Evolutionary conservation across 441 rosid species (phyloP).

Genomic region (Biscutella auriculata): DNA sequence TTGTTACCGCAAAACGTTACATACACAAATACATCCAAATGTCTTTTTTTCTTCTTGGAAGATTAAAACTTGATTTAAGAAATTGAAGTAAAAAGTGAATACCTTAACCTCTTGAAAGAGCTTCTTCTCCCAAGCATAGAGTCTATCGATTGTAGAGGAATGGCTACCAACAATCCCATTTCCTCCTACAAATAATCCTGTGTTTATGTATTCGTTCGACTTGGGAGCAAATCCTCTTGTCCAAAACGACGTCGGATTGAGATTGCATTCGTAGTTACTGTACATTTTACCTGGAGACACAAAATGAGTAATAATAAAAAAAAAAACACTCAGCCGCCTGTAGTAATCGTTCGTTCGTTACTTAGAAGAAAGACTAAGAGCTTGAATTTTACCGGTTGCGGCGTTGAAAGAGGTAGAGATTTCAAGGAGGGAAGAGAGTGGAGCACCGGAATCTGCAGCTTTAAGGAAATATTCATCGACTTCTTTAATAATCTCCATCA

Average conservation of each 20-base stretch:
- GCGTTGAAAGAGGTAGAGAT: slow-evolving; percentile 30
- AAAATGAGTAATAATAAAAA: too few relatives aligned
- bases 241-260: slow-evolving; percentile 56
- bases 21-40: not conserved
- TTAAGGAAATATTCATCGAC: slow-evolving; percentile 76
- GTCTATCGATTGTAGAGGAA: slow-evolving; percentile 71
- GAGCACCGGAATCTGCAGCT: slow-evolving; percentile 66
- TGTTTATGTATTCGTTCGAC: slow-evolving; percentile 35
- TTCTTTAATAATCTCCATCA: slow-evolving; percentile 74
- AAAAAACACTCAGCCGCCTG: not conserved
- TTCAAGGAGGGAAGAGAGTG: slow-evolving; percentile 57
- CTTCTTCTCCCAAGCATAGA: slow-evolving; percentile 94
- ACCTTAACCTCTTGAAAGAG: slow-evolving; percentile 88
- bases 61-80: not conserved
- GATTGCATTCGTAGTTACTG: slow-evolving; percentile 47
- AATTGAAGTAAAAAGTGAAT: slow-evolving; percentile 4
- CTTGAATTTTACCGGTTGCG: slow-evolving; percentile 37
- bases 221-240: slow-evolving; percentile 54
- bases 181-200: slow-evolving; percentile 16
- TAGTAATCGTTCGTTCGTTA: not conserved
- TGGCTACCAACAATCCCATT: slow-evolving; percentile 34
- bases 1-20: not conserved
- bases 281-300: slow-evolving; percentile 46
- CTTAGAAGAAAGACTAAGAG: not conserved
- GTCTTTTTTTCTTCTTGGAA: not conserved